Evolutionary conservation across 768 basidiomycete genomes (phyloP), one percentile per base, ranked within the genome.

Genomic region (Amanita phalloides): DNA sequence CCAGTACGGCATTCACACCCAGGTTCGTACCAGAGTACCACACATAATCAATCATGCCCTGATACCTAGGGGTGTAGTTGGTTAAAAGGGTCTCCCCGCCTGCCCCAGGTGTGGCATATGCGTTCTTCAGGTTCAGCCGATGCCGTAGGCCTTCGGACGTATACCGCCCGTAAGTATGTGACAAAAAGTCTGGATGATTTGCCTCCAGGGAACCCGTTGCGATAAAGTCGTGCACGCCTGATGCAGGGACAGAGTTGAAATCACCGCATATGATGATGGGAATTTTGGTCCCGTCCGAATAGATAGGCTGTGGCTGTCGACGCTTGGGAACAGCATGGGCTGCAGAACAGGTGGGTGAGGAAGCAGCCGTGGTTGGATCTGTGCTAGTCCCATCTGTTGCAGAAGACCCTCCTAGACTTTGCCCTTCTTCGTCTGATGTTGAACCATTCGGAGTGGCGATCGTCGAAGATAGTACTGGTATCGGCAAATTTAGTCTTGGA

Each of bases 201-300:
- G 80, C 71, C 2, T 84, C 68, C 3, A 86, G 70, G 7, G 67
- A 63, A 9, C 96, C 95, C 7, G 73, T 79, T 23, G 85, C 75
- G 48, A 98, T 66, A 72, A 87, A 93, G 59, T 98, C 90, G 71
- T 90, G 96, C 17, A 98, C 89, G 5, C 92, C 92, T 32, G 89
- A 91, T 8, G 72, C 71, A 1, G 90, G 87, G 2, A 84, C 68
- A 45, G 92, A 95, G 73, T 99, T 99, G 72, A 86, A 93, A 69
- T 99, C 96, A n/a, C 93, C 92, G 59, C 87, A 89, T 53, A 97
- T 72, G 65, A 99, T 77, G 54, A 87, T 66, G 7, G 96, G 95
- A 62, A 98, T 96, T 74, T 90, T 90, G 46, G 77, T 75, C 14
- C 86, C 90, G 61, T 95, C 91, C 10, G 79, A 58, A 64, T 97